Conservation (phyloP, 2,329 filamentous ascomycete genomes). For the Exophiala alcalophila region DNA sequence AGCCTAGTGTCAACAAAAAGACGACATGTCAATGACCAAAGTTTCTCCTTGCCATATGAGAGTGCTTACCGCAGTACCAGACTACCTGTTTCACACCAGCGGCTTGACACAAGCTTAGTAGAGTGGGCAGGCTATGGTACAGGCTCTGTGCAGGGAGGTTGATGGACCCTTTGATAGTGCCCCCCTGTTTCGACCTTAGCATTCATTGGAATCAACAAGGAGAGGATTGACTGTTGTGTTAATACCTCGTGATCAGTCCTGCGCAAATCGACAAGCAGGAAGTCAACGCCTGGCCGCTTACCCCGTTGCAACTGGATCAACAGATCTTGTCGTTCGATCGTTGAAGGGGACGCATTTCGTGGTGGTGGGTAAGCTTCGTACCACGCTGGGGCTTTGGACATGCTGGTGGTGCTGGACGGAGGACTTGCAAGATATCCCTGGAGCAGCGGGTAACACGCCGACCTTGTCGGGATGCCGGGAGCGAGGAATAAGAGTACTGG, state of each 20-base stretch:
- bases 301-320: constrained; percentile 38
- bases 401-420: no score
- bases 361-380: constrained; percentile 22
- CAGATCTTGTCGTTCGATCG: constrained; percentile 37
- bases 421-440: no score
- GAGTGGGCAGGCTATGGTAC: constrained; percentile 38
- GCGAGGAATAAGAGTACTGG: no score
- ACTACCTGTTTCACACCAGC: constrained; percentile 37
- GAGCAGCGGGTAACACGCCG: no score
- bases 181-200: constrained; percentile 53
- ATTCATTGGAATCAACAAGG: no score
- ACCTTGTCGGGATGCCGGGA: no score
- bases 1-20: no score
- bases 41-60: not conserved
- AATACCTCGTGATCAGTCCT: constrained; percentile 48
- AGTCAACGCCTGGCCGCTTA: constrained; percentile 35
- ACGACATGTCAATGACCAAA: no score
- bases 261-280: constrained; percentile 49
- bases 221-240: no score
- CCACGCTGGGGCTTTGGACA: constrained; percentile 13
- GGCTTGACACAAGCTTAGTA: constrained; percentile 37
- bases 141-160: constrained; percentile 44
- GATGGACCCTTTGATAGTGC: constrained; percentile 59
- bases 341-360: constrained; percentile 22
- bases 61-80: constrained; percentile 43